Conservation (phyloP, 2,329 filamentous ascomycete species). For the Verticillium nonalfalfae region DNA sequence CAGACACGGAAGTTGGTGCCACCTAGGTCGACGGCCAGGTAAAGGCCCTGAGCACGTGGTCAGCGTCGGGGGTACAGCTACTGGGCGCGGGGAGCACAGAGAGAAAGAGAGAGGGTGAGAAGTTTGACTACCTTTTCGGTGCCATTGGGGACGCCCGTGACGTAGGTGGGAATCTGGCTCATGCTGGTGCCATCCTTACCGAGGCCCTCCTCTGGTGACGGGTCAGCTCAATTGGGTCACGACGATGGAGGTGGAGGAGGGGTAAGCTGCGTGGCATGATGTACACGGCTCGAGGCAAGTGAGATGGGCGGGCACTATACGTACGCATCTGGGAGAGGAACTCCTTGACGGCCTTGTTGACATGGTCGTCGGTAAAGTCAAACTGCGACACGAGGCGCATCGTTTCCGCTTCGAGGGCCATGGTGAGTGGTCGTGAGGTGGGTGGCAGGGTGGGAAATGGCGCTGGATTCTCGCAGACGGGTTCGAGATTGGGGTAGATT, state of each 20-base stretch:
- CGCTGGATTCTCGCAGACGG: slow-evolving; percentile 47
- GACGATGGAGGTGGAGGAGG: neutral
- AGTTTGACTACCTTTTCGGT: slow-evolving; percentile 73
- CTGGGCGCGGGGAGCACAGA: neutral
- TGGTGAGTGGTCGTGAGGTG: slow-evolving; percentile 49
- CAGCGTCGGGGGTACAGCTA: slow-evolving; percentile 1
- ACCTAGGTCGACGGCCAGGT: slow-evolving; percentile 94
- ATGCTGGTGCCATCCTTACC: slow-evolving; percentile 71
- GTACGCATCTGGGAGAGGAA: slow-evolving; percentile 80
- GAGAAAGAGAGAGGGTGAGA: neutral
- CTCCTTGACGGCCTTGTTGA: slow-evolving; percentile 76
- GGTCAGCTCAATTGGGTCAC: slow-evolving; percentile 1
- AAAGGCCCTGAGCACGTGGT: slow-evolving; percentile 66
- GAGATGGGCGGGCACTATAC: slow-evolving; percentile 5
- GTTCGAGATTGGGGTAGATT: slow-evolving; percentile 28
- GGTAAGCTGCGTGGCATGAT: neutral
- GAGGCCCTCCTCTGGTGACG: slow-evolving; percentile 66
- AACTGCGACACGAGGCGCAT: slow-evolving; percentile 78
- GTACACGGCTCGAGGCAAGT: too few relatives aligned
- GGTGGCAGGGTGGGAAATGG: slow-evolving; percentile 49
- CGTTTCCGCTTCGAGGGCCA: slow-evolving; percentile 64
- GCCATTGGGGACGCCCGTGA: slow-evolving; percentile 91
- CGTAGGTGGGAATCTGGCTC: slow-evolving; percentile 96
- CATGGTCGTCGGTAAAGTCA: slow-evolving; percentile 70
- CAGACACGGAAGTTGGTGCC: slow-evolving; percentile 98